Evolutionary conservation across 805 yeast genomes (phyloP).

Genomic region (Yarrowia phangngaensis): DNA sequence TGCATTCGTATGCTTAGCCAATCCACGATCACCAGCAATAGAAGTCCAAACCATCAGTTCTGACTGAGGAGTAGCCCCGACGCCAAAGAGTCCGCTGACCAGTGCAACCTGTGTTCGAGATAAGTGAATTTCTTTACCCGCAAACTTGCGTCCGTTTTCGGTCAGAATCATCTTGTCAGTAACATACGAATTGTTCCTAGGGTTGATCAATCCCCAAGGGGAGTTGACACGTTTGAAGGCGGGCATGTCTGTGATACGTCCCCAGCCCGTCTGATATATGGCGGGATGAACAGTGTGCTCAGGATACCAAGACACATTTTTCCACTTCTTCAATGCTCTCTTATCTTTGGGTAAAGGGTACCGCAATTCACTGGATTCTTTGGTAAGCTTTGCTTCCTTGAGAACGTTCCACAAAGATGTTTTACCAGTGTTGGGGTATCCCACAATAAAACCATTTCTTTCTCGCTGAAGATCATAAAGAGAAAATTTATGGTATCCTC

Average conservation of each 20-base stretch:
- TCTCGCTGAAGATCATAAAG: conserved; percentile 1
- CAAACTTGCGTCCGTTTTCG: conserved; percentile 7
- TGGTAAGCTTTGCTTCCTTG: not conserved
- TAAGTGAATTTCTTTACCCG: not conserved
- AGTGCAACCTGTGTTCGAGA: not conserved
- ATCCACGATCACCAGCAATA: not conserved
- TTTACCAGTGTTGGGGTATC: conserved; percentile 12
- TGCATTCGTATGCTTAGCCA: conserved; percentile 6
- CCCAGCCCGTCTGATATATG: not conserved
- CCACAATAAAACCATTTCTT: conserved; percentile 3
- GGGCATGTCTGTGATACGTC: conserved; percentile 11
- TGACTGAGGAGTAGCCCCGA: not conserved
- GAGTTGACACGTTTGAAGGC: conserved; percentile 2
- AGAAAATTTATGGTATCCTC: conserved; percentile 3
- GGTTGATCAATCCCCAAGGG: conserved; percentile 7
- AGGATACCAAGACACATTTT: conserved; percentile 6
- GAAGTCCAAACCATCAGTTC: conserved; percentile 15
- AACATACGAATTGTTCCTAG: not conserved
- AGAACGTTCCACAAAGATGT: conserved; percentile 13
- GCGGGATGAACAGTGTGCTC: not conserved
- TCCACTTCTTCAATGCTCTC: conserved; percentile 5
- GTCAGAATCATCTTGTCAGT: conserved; percentile 19
- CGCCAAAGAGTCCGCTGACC: conserved; percentile 1
- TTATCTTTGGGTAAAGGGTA: not conserved
- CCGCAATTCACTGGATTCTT: conserved; percentile 1